phyloP scores from a whole-genome alignment of 2,329 filamentous ascomycete genomes.

The Kalmusia sp. region DNA sequence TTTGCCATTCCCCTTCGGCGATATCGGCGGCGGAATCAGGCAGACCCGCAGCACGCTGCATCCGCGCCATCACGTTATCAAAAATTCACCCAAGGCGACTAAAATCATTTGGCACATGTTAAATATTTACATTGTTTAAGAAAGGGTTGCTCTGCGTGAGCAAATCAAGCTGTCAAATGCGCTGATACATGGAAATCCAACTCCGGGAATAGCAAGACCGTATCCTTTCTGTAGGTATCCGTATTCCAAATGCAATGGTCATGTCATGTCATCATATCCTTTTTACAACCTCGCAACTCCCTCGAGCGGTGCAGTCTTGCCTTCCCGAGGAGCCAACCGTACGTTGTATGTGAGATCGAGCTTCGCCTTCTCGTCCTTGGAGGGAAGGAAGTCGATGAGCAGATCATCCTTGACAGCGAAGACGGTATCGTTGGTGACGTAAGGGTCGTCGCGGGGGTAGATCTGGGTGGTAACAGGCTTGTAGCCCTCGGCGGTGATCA shows the following conservation, averaged over 20 bases:
- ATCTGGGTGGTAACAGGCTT: slow-evolving; percentile 65
- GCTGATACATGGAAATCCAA: slow-evolving; percentile 6
- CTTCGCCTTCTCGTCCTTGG: slow-evolving; percentile 59
- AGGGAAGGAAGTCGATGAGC: slow-evolving; percentile 64
- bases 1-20: slow-evolving; percentile 2
- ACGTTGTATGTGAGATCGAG: slow-evolving; percentile 71
- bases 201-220: not conserved
- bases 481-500: slow-evolving; percentile 62
- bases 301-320: slow-evolving; percentile 38
- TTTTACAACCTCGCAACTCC: slow-evolving; percentile 40
- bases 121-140: slow-evolving; percentile 12
- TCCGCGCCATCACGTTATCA: not conserved
- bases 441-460: slow-evolving; percentile 65
- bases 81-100: not conserved
- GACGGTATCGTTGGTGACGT: slow-evolving; percentile 65
- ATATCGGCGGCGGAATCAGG: slow-evolving; percentile 8
- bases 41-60: not conserved
- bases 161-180: not conserved
- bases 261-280: slow-evolving; percentile 30
- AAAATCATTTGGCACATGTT: not conserved
- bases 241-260: slow-evolving; percentile 27
- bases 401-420: slow-evolving; percentile 69
- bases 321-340: slow-evolving; percentile 55
- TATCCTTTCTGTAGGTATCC: not conserved
- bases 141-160: not conserved